Conservation (phyloP, 1,284 basidiomycete species). For the Vanrija sp. region DNA sequence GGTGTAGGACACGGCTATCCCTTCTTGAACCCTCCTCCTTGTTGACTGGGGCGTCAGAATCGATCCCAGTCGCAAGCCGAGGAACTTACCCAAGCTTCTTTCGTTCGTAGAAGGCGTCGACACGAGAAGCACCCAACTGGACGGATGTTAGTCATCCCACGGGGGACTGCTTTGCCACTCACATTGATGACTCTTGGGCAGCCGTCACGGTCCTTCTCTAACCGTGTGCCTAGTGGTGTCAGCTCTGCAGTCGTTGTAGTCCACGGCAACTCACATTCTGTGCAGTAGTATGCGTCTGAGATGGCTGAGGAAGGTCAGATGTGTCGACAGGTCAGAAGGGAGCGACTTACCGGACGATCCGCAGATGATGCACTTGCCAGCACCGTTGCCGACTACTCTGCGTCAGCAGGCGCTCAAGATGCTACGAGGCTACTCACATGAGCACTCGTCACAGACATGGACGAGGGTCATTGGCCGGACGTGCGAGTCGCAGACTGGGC, state of each 20-base stretch:
- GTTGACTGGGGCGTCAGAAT: conserved; percentile 14
- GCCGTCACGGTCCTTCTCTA: conserved; percentile 97
- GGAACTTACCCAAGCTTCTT: conserved; percentile 40
- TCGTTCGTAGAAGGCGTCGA: conserved; percentile 47
- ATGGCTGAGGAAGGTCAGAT: conserved; percentile 59
- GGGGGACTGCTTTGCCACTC: conserved; percentile 9
- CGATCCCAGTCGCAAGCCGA: too few relatives aligned
- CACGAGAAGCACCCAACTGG: conserved; percentile 43
- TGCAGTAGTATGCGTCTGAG: conserved; percentile 95
- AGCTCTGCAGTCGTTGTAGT: background rate
- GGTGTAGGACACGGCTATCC: conserved; percentile 18
- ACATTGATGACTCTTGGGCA: conserved; percentile 97
- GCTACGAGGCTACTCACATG: conserved; percentile 55
- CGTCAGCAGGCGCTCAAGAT: background rate
- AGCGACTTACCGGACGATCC: conserved; percentile 71
- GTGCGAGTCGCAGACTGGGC: conserved; percentile 98
- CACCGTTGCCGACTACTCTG: conserved; percentile 75
- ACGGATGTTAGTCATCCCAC: background rate
- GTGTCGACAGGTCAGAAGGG: background rate
- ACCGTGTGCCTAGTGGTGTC: conserved; percentile 56
- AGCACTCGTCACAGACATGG: conserved; percentile 98
- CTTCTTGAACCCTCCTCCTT: conserved; percentile 38
- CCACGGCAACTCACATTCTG: conserved; percentile 63
- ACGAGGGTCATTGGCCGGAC: conserved; percentile 97
- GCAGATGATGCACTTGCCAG: conserved; percentile 95